Evolutionary conservation across 805 yeast genomes (phyloP).

Genomic region (Metschnikowia shivogae): DNA sequence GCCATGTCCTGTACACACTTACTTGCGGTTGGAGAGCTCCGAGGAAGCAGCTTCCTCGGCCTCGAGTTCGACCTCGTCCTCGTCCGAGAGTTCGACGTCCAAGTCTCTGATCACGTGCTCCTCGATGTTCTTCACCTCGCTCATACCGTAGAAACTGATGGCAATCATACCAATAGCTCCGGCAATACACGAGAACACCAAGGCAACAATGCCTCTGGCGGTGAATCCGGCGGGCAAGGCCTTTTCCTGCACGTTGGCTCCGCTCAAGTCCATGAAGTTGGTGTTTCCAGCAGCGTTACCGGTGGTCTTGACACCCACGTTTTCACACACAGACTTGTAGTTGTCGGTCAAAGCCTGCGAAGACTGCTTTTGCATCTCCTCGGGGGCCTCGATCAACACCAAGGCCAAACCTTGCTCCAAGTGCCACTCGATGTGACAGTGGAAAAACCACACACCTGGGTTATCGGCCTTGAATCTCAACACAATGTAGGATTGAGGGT

Average conservation of each 20-base stretch:
- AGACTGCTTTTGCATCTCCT: slow-evolving; percentile 47
- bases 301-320: slow-evolving; percentile 44
- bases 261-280: slow-evolving; percentile 62
- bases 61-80: slow-evolving; percentile 16
- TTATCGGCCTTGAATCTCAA: slow-evolving; percentile 86
- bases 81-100: slow-evolving; percentile 41
- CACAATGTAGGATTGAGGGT: slow-evolving; percentile 81
- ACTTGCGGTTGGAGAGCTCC: slow-evolving; percentile 6
- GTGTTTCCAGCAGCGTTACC: slow-evolving; percentile 93
- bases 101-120: slow-evolving; percentile 55
- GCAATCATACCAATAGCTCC: slow-evolving; percentile 78
- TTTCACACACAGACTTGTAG: slow-evolving; percentile 58
- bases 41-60: slow-evolving; percentile 9
- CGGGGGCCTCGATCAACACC: slow-evolving; percentile 79
- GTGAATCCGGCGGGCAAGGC: slow-evolving; percentile 86
- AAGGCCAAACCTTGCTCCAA: slow-evolving; percentile 89
- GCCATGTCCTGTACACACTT: neutral
- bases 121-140: slow-evolving; percentile 72
- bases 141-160: slow-evolving; percentile 79
- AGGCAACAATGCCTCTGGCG: slow-evolving; percentile 89
- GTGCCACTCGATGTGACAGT: slow-evolving; percentile 99
- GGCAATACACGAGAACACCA: slow-evolving; percentile 83
- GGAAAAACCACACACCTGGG: slow-evolving; percentile 99
- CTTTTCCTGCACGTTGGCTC: slow-evolving; percentile 66
- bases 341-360: slow-evolving; percentile 58